phyloP scores from a whole-genome alignment of 169 alveolate species.

The Eimeria mitis region DNA sequence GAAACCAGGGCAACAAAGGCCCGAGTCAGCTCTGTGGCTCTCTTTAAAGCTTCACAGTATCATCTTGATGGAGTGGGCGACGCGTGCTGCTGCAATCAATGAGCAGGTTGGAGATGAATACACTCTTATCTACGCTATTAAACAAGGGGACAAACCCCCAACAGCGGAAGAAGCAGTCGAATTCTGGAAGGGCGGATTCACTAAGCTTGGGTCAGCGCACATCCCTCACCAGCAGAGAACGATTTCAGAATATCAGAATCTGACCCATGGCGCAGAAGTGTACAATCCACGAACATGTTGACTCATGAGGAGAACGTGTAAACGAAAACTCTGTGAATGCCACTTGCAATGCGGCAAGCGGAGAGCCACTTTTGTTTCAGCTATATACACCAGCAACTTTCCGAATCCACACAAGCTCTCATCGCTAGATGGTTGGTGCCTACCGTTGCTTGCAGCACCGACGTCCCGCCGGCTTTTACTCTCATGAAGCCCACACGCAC shows the following conservation, averaged over 20 bases:
- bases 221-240: neutral
- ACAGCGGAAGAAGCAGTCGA: slow-evolving; percentile 25
- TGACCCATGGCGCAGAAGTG: neutral
- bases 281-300: neutral
- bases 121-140: slow-evolving; percentile 20
- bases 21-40: neutral
- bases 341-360: neutral
- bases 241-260: neutral
- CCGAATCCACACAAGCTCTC: neutral
- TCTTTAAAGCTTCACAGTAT: neutral
- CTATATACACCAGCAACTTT: neutral
- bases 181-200: slow-evolving; percentile 1
- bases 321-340: neutral
- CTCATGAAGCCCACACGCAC: neutral
- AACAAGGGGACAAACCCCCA: neutral
- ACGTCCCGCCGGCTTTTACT: slow-evolving; percentile 9
- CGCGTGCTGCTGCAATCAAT: neutral
- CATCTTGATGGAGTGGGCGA: neutral
- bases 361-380: neutral
- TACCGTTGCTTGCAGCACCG: neutral
- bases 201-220: slow-evolving; percentile 3
- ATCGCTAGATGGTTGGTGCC: neutral
- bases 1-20: neutral
- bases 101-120: slow-evolving; percentile 2
- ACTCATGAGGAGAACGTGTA: neutral